A percentile compares a stretch with the other conserved stretches of the same genome.
These are phyloP conservation scores for Ilex aquifolium DNA, from an alignment of 257 asterid genomes.

Conservation along the genomic window DNA sequence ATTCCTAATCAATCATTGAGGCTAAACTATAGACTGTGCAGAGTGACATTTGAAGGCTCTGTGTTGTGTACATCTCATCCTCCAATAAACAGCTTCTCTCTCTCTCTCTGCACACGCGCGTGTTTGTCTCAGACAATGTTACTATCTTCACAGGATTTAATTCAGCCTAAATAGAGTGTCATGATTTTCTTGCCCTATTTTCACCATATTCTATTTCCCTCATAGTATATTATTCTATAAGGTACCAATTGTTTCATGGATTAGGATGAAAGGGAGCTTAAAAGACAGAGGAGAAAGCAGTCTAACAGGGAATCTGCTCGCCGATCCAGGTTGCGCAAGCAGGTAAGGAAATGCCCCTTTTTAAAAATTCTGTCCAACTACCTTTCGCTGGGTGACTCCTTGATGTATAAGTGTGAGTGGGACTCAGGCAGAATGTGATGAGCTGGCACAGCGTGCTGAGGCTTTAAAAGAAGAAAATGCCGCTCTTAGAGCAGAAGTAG, in stretches of 20 bases:
- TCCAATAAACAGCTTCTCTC: no score
- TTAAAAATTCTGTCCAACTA: neutral
- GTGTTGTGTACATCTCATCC: no score
- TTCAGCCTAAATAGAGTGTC: no score
- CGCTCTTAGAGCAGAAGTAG: slow-evolving; percentile 77
- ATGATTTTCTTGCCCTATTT: no score
- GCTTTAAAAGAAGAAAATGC: slow-evolving; percentile 71
- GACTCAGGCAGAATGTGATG: slow-evolving; percentile 91
- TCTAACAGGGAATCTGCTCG: slow-evolving; percentile 89
- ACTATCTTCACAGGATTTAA: no score
- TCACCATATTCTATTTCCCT: no score
- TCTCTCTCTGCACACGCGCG: no score
- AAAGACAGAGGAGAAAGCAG: slow-evolving; percentile 80
- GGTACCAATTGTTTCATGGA: slow-evolving; percentile 12
- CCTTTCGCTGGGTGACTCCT: neutral
- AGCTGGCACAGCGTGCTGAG: slow-evolving; percentile 84
- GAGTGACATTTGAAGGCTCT: no score
- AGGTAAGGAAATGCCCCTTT: slow-evolving; percentile 32
- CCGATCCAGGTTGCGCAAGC: slow-evolving; percentile 77
- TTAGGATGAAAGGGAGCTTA: slow-evolving; percentile 86
- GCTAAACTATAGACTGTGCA: no score
- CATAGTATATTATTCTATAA: no score
- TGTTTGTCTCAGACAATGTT: no score
- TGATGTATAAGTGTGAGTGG: neutral
- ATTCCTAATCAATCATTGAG: no score